A percentile compares a stretch with the other conserved stretches of the same genome.
These are phyloP conservation scores for Calonectria multiphialidica DNA, from an alignment of 2,329 filamentous ascomycete species.

Conservation along the genomic window DNA sequence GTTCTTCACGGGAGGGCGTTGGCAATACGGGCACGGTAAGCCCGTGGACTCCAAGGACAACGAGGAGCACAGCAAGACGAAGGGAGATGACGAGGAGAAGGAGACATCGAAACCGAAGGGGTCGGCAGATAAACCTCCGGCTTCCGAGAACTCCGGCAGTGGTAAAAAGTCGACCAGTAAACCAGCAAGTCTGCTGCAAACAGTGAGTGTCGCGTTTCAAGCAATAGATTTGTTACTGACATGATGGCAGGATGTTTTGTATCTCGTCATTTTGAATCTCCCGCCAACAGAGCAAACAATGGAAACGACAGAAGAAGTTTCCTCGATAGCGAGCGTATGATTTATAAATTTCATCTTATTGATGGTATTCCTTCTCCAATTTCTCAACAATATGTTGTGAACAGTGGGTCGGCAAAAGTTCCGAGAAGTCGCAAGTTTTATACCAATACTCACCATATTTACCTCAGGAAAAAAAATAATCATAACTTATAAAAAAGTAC, in stretches of 20 bases:
- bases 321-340: background rate
- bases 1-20: slow-evolving; percentile 18
- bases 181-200: background rate
- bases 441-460: no score
- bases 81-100: background rate
- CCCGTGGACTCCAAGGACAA: background rate
- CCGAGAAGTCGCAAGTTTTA: no score
- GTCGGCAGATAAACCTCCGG: background rate
- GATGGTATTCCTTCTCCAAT: no score
- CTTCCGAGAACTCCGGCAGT: no score
- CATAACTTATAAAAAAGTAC: no score
- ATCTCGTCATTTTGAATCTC: slow-evolving; percentile 13
- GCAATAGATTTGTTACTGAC: background rate
- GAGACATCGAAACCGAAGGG: background rate
- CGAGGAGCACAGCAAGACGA: no score
- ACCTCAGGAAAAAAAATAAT: no score
- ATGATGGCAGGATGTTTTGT: slow-evolving; percentile 6
- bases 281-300: background rate
- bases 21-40: background rate
- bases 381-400: no score
- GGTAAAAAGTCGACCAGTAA: background rate
- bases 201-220: background rate
- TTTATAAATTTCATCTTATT: no score
- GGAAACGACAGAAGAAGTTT: background rate
- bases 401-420: no score